A percentile compares a stretch with the other conserved stretches of the same genome.
phyloP scores from a whole-genome alignment of 345 rosid species.

The Noccaea caerulescens region DNA sequence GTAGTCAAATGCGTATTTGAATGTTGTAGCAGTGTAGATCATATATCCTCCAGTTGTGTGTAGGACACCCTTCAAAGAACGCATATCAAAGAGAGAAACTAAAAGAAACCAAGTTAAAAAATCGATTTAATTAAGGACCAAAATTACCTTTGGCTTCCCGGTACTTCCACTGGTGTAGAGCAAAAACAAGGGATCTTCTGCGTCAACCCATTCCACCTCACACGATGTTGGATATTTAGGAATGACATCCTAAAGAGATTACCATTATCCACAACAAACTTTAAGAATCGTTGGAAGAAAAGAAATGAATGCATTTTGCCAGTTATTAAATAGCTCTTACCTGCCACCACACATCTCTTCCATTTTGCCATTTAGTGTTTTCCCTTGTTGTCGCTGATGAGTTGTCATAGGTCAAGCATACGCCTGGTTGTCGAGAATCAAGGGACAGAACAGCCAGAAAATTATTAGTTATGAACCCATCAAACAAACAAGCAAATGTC shows the following conservation, averaged over 20 bases:
- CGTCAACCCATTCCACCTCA: conserved; percentile 98
- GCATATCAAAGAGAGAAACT: conserved; percentile 36
- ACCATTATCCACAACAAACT: conserved; percentile 28
- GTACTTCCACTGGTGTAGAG: conserved; percentile 99
- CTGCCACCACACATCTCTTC: conserved; percentile 98
- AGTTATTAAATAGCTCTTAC: conserved; percentile 42
- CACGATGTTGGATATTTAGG: conserved; percentile 80
- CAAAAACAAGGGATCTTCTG: conserved; percentile 95
- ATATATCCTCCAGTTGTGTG: conserved; percentile 99
- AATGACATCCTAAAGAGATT: conserved; percentile 65
- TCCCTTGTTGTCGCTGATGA: conserved; percentile 69
- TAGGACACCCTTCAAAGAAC: conserved; percentile 75
- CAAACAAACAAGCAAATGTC: conserved; percentile 12
- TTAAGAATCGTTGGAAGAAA: neutral
- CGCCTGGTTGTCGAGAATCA: conserved; percentile 46
- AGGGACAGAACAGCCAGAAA: conserved; percentile 36
- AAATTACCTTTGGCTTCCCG: conserved; percentile 91
- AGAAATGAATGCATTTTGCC: neutral
- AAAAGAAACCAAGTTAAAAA: neutral
- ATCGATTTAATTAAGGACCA: conserved; percentile 13
- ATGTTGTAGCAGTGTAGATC: conserved; percentile 94
- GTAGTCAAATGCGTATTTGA: conserved; percentile 97
- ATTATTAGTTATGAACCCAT: conserved; percentile 4
- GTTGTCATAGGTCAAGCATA: conserved; percentile 84
- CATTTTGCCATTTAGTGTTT: conserved; percentile 80